phyloP scores from a whole-genome alignment of 768 basidiomycete genomes.

The Ramaria sp. region DNA sequence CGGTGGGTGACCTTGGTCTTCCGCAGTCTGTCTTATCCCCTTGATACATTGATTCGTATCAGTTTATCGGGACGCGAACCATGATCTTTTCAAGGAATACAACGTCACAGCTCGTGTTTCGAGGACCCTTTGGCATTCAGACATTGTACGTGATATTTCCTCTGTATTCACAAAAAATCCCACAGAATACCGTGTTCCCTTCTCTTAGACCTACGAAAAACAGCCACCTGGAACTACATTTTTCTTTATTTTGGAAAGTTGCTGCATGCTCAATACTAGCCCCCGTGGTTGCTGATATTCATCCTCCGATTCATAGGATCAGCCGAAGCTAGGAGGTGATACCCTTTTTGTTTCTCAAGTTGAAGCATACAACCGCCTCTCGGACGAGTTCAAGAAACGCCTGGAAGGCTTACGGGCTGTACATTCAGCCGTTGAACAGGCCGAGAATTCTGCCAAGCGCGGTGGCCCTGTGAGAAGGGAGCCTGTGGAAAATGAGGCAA shows the following conservation, averaged over 20 bases:
- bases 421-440: slow-evolving; percentile 42
- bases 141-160: slow-evolving; percentile 27
- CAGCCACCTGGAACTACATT: slow-evolving; percentile 45
- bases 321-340: slow-evolving; percentile 28
- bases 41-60: not conserved
- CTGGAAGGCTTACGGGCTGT: slow-evolving; percentile 47
- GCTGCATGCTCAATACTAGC: not conserved
- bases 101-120: slow-evolving; percentile 30
- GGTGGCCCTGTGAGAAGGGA: slow-evolving; percentile 40
- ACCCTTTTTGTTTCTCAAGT: slow-evolving; percentile 47
- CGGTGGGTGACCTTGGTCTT: slow-evolving; percentile 24
- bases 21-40: not conserved
- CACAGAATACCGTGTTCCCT: not conserved
- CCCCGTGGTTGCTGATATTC: not conserved
- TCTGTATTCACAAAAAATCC: not conserved
- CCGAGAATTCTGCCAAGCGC: slow-evolving; percentile 30
- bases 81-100: slow-evolving; percentile 34
- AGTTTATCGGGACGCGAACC: slow-evolving; percentile 41
- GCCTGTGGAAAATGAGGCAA: slow-evolving; percentile 35
- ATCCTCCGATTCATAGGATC: not conserved
- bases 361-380: slow-evolving; percentile 50
- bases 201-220: slow-evolving; percentile 36
- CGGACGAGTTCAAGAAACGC: slow-evolving; percentile 43
- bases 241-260: slow-evolving; percentile 37
- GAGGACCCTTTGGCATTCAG: slow-evolving; percentile 42